phyloP scores from a whole-genome alignment of 2,329 filamentous ascomycete species.

The Thielaviopsis cerberus region DNA sequence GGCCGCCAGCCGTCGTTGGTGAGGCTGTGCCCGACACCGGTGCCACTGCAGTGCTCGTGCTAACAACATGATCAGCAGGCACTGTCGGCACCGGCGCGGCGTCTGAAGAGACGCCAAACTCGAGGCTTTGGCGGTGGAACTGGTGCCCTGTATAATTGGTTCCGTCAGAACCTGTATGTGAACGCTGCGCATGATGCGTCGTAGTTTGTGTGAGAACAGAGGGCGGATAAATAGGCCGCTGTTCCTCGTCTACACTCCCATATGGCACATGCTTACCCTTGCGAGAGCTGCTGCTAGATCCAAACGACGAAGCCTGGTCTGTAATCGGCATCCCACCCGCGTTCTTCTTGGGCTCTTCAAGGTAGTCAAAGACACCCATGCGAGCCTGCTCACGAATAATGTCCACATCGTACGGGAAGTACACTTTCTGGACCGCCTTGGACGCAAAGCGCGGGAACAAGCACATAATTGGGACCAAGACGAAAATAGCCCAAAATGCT shows the following conservation, averaged over 20 bases:
- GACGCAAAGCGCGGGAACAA: constrained; percentile 71
- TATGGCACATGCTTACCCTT: constrained; percentile 39
- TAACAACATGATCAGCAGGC: constrained; percentile 11
- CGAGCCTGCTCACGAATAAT: constrained; percentile 86
- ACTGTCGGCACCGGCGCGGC: constrained; percentile 4
- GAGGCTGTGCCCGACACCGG: neutral
- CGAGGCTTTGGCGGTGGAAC: constrained; percentile 16
- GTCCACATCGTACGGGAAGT: constrained; percentile 80
- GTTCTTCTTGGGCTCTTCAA: constrained; percentile 25
- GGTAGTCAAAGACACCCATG: constrained; percentile 62
- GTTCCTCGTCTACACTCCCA: constrained; percentile 62
- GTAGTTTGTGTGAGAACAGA: constrained; percentile 66
- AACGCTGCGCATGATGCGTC: constrained; percentile 49
- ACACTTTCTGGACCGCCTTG: constrained; percentile 85
- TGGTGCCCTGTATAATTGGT: constrained; percentile 67
- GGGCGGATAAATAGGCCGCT: constrained; percentile 82
- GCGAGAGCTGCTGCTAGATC: constrained; percentile 29
- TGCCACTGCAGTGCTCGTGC: constrained; percentile 15
- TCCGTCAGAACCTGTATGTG: constrained; percentile 82
- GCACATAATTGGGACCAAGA: constrained; percentile 64
- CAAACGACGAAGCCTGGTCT: constrained; percentile 14
- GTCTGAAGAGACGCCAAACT: constrained; percentile 9
- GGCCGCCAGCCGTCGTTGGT: constrained; percentile 2
- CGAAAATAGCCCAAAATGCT: constrained; percentile 70
- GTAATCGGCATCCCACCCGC: constrained; percentile 6